A percentile compares a stretch with the other conserved stretches of the same genome.
Conservation (phyloP, 2,329 filamentous ascomycete species). For the Neocatenulostroma microsporum region DNA sequence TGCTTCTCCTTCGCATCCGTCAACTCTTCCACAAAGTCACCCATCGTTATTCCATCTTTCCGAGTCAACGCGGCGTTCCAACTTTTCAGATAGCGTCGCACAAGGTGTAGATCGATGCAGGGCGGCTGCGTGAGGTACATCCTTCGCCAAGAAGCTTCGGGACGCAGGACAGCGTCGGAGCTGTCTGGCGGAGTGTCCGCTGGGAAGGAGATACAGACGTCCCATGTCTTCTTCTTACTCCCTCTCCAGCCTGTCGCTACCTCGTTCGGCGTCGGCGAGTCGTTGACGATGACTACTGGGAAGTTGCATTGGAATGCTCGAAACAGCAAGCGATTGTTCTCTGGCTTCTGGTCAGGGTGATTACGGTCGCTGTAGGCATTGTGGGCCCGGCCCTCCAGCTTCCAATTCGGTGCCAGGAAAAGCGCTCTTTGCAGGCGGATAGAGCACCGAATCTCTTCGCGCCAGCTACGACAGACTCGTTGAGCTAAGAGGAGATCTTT, state of each 20-base stretch:
- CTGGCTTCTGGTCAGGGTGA: slow-evolving; percentile 23
- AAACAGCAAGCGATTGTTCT: slow-evolving; percentile 30
- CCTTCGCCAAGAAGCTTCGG: slow-evolving; percentile 8
- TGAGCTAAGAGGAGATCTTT: slow-evolving; percentile 29
- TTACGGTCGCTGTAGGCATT: slow-evolving; percentile 13
- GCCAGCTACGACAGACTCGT: slow-evolving; percentile 24
- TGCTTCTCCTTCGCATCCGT: slow-evolving; percentile 15
- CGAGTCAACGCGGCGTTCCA: slow-evolving; percentile 12
- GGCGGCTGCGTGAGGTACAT: slow-evolving; percentile 23
- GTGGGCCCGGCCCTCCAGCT: slow-evolving; percentile 20
- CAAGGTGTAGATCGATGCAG: slow-evolving; percentile 15
- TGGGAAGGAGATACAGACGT: slow-evolving; percentile 21
- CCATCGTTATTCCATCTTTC: slow-evolving; percentile 17
- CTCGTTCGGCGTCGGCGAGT: slow-evolving; percentile 12
- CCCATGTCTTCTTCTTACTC: slow-evolving; percentile 28
- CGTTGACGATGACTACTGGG: slow-evolving; percentile 25
- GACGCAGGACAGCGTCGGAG: slow-evolving; percentile 17
- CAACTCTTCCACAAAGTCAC: slow-evolving; percentile 17
- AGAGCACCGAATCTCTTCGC: slow-evolving; percentile 21
- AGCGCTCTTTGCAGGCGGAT: slow-evolving; percentile 26
- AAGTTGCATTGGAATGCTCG: slow-evolving; percentile 27
- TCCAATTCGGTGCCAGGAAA: slow-evolving; percentile 30
- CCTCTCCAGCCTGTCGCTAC: slow-evolving; percentile 6
- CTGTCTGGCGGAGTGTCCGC: slow-evolving; percentile 10
- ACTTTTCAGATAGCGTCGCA: slow-evolving; percentile 16